phyloP scores from a whole-genome alignment of 768 basidiomycete genomes.

The Lenzites betulinus region DNA sequence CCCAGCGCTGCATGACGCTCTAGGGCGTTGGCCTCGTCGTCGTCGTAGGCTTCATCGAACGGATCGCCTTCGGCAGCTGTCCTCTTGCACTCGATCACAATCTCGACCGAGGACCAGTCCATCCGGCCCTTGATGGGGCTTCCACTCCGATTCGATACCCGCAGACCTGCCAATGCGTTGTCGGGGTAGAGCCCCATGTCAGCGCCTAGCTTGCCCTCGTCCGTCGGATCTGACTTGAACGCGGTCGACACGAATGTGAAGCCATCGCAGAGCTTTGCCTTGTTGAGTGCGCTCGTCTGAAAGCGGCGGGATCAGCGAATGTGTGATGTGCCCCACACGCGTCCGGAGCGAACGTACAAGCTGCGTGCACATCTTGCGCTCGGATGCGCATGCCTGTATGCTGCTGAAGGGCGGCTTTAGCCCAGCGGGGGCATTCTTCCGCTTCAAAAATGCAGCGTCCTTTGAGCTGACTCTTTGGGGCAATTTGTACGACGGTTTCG shows the following conservation, averaged over 20 bases:
- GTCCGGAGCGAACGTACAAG: too few species aligned
- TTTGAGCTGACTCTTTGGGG: too few species aligned
- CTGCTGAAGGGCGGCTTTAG: too few species aligned
- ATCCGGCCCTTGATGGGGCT: neutral
- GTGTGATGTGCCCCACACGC: too few species aligned
- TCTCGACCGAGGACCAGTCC: neutral
- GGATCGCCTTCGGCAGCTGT: neutral
- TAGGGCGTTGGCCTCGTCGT: neutral
- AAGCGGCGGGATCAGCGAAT: neutral
- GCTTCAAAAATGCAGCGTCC: too few species aligned
- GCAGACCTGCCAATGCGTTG: neutral
- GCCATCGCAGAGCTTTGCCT: neutral
- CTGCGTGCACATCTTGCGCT: too few species aligned
- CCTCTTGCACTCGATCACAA: slow-evolving; percentile 1
- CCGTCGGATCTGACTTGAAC: neutral
- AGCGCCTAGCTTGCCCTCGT: neutral
- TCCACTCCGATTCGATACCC: too few species aligned
- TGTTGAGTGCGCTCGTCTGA: neutral
- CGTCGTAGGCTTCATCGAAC: neutral
- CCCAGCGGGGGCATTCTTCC: too few species aligned
- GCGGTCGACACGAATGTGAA: neutral
- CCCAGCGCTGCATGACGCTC: neutral
- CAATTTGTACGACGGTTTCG: too few species aligned
- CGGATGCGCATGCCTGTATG: too few species aligned
- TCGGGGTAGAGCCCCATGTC: neutral